A percentile compares a stretch with the other conserved stretches of the same genome.
phyloP scores from a whole-genome alignment of 2,329 filamentous ascomycete species.

The Hyphodiscus sp. region DNA sequence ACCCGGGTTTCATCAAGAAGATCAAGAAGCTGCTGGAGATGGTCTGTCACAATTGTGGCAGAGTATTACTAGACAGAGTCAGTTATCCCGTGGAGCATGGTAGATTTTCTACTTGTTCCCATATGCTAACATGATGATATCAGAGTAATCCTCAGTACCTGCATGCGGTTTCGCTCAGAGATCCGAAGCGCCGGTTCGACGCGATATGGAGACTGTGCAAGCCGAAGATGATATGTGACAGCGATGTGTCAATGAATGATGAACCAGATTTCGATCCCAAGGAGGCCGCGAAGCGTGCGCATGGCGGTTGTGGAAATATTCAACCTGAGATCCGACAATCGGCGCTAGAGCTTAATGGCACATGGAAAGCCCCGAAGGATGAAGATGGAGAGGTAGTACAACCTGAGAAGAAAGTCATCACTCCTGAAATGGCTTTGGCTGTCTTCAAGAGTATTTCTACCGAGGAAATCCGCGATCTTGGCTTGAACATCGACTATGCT shows the following conservation, averaged over 20 bases:
- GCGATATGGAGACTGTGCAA: conserved; percentile 90
- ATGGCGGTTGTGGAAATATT: conserved; percentile 89
- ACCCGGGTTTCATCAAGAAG: conserved; percentile 94
- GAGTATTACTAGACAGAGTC: conserved; percentile 96
- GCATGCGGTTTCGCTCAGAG: conserved; percentile 75
- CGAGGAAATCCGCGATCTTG: conserved; percentile 77
- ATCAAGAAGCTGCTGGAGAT: conserved; percentile 99
- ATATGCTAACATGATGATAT: conserved; percentile 53
- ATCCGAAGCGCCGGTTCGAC: conserved; percentile 92
- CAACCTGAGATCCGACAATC: conserved; percentile 85
- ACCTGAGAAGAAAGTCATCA: conserved; percentile 75
- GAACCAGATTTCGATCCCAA: conserved; percentile 52
- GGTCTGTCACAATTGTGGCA: conserved; percentile 98
- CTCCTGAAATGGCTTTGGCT: conserved; percentile 75
- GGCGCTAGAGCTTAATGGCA: conserved; percentile 74
- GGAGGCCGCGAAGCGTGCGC: conserved; percentile 47
- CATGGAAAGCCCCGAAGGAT: conserved; percentile 63
- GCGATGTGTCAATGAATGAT: conserved; percentile 62
- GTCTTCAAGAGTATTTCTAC: conserved; percentile 82
- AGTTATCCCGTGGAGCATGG: conserved; percentile 61
- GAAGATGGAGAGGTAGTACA: conserved; percentile 65
- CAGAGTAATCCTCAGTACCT: conserved; percentile 81
- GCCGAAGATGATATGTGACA: conserved; percentile 77
- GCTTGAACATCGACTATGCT: conserved; percentile 89
- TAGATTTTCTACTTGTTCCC: conserved; percentile 40